phyloP scores from a whole-genome alignment of 2,329 filamentous ascomycete genomes.

The Diaporthe citriasiana region DNA sequence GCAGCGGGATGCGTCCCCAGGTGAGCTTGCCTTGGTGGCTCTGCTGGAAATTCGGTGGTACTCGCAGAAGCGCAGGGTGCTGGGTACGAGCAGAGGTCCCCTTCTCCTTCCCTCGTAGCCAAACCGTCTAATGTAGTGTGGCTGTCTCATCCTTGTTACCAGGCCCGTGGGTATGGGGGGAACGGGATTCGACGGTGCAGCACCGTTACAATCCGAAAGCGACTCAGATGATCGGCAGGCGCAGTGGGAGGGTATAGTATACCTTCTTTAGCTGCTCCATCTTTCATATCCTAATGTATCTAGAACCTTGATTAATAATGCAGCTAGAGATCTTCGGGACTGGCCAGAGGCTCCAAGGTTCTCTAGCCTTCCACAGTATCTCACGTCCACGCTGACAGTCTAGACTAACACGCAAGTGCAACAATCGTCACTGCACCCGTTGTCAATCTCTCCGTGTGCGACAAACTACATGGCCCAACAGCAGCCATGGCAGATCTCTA shows the following conservation, averaged over 20 bases:
- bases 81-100: not conserved
- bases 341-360: not conserved
- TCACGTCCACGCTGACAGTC: not conserved
- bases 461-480: slow-evolving; percentile 8
- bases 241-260: not conserved
- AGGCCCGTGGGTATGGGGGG: slow-evolving; percentile 19
- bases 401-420: not conserved
- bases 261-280: not conserved
- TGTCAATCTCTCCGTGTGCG: slow-evolving; percentile 4
- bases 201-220: slow-evolving; percentile 23
- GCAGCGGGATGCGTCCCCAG: slow-evolving; percentile 2
- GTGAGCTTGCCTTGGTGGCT: not conserved
- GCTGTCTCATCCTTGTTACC: slow-evolving; percentile 19
- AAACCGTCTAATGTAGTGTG: not conserved
- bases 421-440: slow-evolving; percentile 9
- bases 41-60: not conserved
- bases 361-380: slow-evolving; percentile 23
- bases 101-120: not conserved
- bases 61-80: not conserved
- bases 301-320: slow-evolving; percentile 21
- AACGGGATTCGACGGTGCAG: slow-evolving; percentile 17
- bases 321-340: not conserved
- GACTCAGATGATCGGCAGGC: slow-evolving; percentile 12
- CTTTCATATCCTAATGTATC: not conserved
- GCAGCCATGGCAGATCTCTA: slow-evolving; percentile 1